Evolutionary conservation across 352 stramenopile species (phyloP).

Genomic region (Pythium scleroteichum): DNA sequence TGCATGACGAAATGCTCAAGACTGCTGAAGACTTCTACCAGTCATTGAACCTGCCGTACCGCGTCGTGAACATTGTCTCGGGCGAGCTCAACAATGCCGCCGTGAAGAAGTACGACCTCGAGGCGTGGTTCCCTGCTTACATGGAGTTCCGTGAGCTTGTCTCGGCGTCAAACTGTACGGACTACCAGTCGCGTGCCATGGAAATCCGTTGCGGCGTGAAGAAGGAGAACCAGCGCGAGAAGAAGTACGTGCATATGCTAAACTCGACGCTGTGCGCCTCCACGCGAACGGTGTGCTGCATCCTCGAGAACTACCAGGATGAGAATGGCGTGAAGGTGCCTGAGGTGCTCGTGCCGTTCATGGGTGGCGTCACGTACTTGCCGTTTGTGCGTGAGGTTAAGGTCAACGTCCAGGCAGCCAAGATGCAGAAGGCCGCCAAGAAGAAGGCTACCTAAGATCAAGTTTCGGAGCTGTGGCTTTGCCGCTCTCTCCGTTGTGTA

Average conservation of each 20-base stretch:
- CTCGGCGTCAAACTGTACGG: constrained; percentile 99
- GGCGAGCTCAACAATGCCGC: constrained; percentile 98
- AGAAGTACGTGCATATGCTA: constrained; percentile 99
- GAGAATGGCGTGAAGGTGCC: constrained; percentile 96
- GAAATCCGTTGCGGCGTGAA: constrained; percentile 97
- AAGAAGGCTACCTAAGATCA: constrained; percentile 86
- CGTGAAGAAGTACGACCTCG: constrained; percentile 99
- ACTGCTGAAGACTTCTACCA: constrained; percentile 98
- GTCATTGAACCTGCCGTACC: constrained; percentile 97
- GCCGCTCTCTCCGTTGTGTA: background rate
- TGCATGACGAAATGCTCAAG: constrained; percentile 93
- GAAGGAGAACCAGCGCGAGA: constrained; percentile 93
- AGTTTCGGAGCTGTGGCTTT: background rate
- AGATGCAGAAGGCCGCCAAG: constrained; percentile 95
- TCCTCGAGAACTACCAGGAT: constrained; percentile 99
- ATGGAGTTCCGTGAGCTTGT: constrained; percentile 99
- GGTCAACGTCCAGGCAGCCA: constrained; percentile 89
- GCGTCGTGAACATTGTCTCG: constrained; percentile 99
- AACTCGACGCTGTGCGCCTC: constrained; percentile 99
- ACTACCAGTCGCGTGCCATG: constrained; percentile 97
- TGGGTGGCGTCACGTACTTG: constrained; percentile 98
- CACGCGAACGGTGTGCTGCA: constrained; percentile 98
- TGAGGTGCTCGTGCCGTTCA: constrained; percentile 97
- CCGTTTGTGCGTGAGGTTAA: constrained; percentile 96
- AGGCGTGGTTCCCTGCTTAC: constrained; percentile 99